These are phyloP conservation scores for Martensiomyces pterosporus DNA, from an alignment of 192 early-diverging fungal genomes.

Conservation along the genomic window DNA sequence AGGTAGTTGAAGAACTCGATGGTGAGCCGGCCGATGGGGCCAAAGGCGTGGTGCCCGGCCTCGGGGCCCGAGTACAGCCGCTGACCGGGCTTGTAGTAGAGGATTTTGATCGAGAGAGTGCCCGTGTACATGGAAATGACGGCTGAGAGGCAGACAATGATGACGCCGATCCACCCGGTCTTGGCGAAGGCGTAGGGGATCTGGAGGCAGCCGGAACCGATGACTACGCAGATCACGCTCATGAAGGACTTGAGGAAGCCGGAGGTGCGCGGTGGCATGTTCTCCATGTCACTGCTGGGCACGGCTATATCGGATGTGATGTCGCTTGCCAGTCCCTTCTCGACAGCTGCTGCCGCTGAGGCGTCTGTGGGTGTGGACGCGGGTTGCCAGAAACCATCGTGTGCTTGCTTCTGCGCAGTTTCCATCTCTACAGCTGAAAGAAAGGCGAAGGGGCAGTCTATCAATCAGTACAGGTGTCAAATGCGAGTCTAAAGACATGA, in stretches of 20 bases:
- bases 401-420: no score
- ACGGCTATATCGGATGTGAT: no score
- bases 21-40: slow-evolving; percentile 53
- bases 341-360: no score
- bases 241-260: slow-evolving; percentile 55
- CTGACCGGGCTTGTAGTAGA: slow-evolving; percentile 55
- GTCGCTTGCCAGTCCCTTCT: no score
- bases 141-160: slow-evolving; percentile 63
- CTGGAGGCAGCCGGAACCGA: slow-evolving; percentile 77
- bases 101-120: slow-evolving; percentile 63
- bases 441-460: no score
- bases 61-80: slow-evolving; percentile 58
- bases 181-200: slow-evolving; percentile 73
- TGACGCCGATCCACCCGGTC: slow-evolving; percentile 75
- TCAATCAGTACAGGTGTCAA: no score
- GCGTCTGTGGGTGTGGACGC: no score
- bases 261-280: slow-evolving; percentile 26
- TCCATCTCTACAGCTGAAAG: no score
- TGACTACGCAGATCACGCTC: slow-evolving; percentile 69
- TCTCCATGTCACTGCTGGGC: not conserved
- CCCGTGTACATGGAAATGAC: slow-evolving; percentile 71
- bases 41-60: slow-evolving; percentile 65
- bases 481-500: no score
- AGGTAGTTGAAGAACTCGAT: slow-evolving; percentile 60
- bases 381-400: no score